Evolutionary conservation across 2,329 filamentous ascomycete genomes (phyloP).

Genomic region (Exophiala viscosa): DNA sequence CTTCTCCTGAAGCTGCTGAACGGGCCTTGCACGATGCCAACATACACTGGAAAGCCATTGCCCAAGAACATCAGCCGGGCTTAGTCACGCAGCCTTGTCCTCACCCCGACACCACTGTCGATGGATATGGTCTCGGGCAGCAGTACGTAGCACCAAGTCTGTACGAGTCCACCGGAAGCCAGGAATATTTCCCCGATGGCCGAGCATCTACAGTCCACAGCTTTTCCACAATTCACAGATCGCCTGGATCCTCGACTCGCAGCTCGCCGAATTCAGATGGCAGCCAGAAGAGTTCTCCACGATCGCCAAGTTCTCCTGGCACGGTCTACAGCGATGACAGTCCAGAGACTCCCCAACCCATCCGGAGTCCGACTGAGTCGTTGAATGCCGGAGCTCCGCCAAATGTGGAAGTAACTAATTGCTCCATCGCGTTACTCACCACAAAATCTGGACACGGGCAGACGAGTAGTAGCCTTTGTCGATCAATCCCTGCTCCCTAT

Average conservation of each 20-base stretch:
- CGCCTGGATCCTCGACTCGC: background rate
- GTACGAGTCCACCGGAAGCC: too few species aligned
- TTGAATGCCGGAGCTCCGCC: too few species aligned
- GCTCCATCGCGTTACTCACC: background rate
- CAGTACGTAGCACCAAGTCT: too few species aligned
- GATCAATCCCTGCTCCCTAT: too few species aligned
- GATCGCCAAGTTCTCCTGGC: background rate
- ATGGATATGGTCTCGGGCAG: background rate
- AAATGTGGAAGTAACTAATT: background rate
- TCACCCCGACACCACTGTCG: background rate
- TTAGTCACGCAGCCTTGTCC: background rate
- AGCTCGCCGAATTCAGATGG: background rate
- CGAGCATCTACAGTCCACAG: background rate
- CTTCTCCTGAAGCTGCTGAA: constrained; percentile 6
- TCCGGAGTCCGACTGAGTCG: too few species aligned
- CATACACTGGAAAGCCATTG: constrained; percentile 2
- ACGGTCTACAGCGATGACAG: background rate
- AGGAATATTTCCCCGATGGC: too few species aligned
- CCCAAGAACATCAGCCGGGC: too few species aligned
- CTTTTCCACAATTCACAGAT: background rate
- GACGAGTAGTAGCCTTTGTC: too few species aligned
- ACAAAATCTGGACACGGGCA: too few species aligned
- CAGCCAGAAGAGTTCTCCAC: background rate
- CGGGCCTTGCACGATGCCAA: constrained; percentile 1
- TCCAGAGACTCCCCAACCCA: background rate